phyloP scores from a whole-genome alignment of 2,329 filamentous ascomycete species.

The Ophiobolus disseminans region DNA sequence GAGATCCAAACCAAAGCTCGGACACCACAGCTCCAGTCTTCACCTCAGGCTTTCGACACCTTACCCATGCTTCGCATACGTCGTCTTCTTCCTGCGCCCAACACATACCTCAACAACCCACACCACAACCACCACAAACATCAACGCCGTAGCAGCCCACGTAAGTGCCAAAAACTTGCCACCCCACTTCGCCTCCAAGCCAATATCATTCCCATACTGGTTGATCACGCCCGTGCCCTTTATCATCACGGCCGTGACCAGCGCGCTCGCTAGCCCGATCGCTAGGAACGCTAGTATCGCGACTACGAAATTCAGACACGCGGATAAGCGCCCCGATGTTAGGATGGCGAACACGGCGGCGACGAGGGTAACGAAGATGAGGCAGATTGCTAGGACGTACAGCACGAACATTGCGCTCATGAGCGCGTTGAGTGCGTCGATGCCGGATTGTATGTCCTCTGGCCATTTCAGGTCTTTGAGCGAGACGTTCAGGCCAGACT shows the following conservation, averaged over 20 bases:
- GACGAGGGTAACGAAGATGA: constrained; percentile 60
- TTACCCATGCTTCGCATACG: constrained; percentile 32
- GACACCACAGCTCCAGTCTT: neutral
- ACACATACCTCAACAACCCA: constrained; percentile 43
- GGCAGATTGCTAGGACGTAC: constrained; percentile 64
- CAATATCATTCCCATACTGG: constrained; percentile 58
- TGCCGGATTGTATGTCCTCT: constrained; percentile 60
- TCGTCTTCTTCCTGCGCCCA: constrained; percentile 26
- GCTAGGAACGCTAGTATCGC: constrained; percentile 61
- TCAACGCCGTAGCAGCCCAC: constrained; percentile 62
- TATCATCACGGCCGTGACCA: constrained; percentile 68
- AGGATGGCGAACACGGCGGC: constrained; percentile 56
- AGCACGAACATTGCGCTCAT: constrained; percentile 63
- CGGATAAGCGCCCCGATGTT: constrained; percentile 53
- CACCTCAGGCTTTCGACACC: neutral
- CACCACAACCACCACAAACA: constrained; percentile 47
- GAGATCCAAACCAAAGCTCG: neutral
- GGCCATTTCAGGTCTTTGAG: constrained; percentile 65
- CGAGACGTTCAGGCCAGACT: constrained; percentile 52
- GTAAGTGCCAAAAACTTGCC: constrained; percentile 65
- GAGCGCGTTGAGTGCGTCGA: constrained; percentile 59
- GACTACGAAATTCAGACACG: constrained; percentile 59
- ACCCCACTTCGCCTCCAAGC: constrained; percentile 59
- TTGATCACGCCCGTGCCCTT: constrained; percentile 63
- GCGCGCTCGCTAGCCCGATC: constrained; percentile 76